phyloP scores from a whole-genome alignment of 2,329 filamentous ascomycete species.

The Acephala macrosclerotiorum region DNA sequence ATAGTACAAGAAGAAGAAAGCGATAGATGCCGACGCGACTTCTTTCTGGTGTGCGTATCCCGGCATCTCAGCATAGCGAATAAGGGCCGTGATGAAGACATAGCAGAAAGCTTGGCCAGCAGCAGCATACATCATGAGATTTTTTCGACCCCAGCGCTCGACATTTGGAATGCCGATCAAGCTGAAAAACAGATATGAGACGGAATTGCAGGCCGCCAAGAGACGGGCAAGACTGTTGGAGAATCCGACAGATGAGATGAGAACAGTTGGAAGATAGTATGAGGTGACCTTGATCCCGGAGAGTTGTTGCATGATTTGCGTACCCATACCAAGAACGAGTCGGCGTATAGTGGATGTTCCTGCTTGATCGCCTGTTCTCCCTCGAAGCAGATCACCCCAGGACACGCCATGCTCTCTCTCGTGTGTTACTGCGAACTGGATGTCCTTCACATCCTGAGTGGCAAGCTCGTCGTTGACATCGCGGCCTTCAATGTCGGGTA shows the following conservation, averaged over 20 bases:
- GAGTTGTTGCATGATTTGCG: conserved; percentile 55
- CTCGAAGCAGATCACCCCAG: conserved; percentile 15
- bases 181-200: conserved; percentile 1
- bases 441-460: conserved; percentile 11
- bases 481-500: conserved; percentile 50
- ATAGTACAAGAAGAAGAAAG: conserved; percentile 24
- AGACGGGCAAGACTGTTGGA: conserved; percentile 42
- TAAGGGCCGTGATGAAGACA: conserved; percentile 22
- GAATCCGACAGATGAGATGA: conserved; percentile 53
- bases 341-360: conserved; percentile 56
- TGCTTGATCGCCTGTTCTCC: conserved; percentile 46
- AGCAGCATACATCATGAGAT: conserved; percentile 61
- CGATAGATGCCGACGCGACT: conserved; percentile 18
- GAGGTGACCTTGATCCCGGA: conserved; percentile 47
- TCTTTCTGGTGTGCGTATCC: conserved; percentile 22
- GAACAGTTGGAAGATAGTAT: conserved; percentile 54
- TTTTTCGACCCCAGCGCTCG: conserved; percentile 62
- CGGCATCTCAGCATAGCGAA: conserved; percentile 17
- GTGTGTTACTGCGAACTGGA: not conserved
- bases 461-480: conserved; percentile 55
- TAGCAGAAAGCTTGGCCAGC: conserved; percentile 47
- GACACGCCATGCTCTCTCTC: conserved; percentile 8
- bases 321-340: conserved; percentile 49
- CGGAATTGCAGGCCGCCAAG: not conserved
- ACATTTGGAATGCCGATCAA: conserved; percentile 39